A percentile compares a stretch with the other conserved stretches of the same genome.
phyloP scores from a whole-genome alignment of 371 early-diverging fungal genomes.

The Gilbertella persicaria region DNA sequence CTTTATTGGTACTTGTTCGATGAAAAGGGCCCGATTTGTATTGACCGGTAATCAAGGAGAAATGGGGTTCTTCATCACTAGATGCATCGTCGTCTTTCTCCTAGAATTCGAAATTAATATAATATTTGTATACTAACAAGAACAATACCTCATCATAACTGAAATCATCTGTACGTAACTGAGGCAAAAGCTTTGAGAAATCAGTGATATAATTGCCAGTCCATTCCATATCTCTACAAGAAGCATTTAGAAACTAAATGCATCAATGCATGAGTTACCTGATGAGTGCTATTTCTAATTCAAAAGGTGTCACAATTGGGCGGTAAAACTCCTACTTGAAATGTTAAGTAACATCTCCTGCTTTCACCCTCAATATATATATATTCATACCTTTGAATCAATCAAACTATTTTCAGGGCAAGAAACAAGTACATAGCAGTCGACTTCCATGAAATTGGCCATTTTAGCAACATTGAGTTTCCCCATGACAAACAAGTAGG shows the following conservation, averaged over 20 bases:
- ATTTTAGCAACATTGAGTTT: conserved; percentile 94
- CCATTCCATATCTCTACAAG: conserved; percentile 73
- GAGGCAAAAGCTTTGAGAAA: conserved; percentile 64
- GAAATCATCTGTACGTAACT: conserved; percentile 43
- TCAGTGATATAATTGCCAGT: conserved; percentile 76
- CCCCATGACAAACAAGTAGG: conserved; percentile 91
- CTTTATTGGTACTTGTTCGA: conserved; percentile 25
- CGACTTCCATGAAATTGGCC: conserved; percentile 94
- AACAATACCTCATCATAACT: conserved; percentile 41
- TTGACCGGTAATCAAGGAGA: conserved; percentile 87
- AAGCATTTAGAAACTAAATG: too few species aligned
- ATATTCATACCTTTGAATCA: conserved; percentile 70
- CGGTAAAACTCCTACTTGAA: conserved; percentile 73
- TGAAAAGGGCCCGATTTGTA: conserved; percentile 61
- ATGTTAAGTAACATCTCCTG: not conserved
- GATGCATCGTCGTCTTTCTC: conserved; percentile 48
- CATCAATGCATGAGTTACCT: conserved; percentile 34
- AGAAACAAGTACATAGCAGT: conserved; percentile 89
- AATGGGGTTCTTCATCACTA: conserved; percentile 80
- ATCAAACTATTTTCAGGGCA: conserved; percentile 94
- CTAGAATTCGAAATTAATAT: conserved; percentile 12
- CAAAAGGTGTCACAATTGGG: conserved; percentile 93
- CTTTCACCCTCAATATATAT: not conserved
- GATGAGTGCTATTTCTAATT: conserved; percentile 80
- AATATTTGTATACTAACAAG: not conserved